Evolutionary conservation across 495 filamentous ascomycete species (phyloP).

Genomic region (Podospora conica): DNA sequence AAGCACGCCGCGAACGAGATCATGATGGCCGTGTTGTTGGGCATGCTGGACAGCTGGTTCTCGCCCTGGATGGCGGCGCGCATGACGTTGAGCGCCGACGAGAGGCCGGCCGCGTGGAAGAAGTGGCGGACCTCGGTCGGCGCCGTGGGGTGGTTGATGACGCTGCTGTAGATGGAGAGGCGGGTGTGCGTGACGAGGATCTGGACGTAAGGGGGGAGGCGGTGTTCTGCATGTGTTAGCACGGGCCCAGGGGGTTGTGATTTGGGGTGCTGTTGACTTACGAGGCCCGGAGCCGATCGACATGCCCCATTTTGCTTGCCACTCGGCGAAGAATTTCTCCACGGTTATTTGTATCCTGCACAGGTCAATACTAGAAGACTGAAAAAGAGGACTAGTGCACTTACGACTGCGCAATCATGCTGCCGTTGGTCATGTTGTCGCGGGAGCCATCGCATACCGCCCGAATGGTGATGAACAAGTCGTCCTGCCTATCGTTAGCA

Average conservation of each 20-base stretch:
- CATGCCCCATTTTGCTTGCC: slow-evolving; percentile 56
- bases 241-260: not conserved
- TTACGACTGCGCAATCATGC: slow-evolving; percentile 52
- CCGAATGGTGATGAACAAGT: slow-evolving; percentile 53
- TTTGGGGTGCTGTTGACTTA: slow-evolving; percentile 21
- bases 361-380: not conserved
- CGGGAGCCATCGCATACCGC: slow-evolving; percentile 54
- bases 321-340: slow-evolving; percentile 55
- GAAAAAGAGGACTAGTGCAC: slow-evolving; percentile 12
- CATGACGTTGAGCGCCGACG: slow-evolving; percentile 66
- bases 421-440: slow-evolving; percentile 40
- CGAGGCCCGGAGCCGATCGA: slow-evolving; percentile 52
- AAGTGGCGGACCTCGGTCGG: slow-evolving; percentile 63
- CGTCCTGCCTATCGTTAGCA: slow-evolving; percentile 41
- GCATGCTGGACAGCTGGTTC: slow-evolving; percentile 63
- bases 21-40: slow-evolving; percentile 73
- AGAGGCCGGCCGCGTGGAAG: slow-evolving; percentile 62
- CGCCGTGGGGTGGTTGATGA: slow-evolving; percentile 69
- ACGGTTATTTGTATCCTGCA: slow-evolving; percentile 54
- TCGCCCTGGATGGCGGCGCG: slow-evolving; percentile 67
- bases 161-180: slow-evolving; percentile 63
- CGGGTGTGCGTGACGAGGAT: slow-evolving; percentile 68
- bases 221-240: slow-evolving; percentile 38
- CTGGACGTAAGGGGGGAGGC: slow-evolving; percentile 65
- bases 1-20: slow-evolving; percentile 70